Evolutionary conservation across 2,329 filamentous ascomycete species (phyloP), one percentile per base, ranked within the genome.

Genomic region (Exophiala oligosperma): DNA sequence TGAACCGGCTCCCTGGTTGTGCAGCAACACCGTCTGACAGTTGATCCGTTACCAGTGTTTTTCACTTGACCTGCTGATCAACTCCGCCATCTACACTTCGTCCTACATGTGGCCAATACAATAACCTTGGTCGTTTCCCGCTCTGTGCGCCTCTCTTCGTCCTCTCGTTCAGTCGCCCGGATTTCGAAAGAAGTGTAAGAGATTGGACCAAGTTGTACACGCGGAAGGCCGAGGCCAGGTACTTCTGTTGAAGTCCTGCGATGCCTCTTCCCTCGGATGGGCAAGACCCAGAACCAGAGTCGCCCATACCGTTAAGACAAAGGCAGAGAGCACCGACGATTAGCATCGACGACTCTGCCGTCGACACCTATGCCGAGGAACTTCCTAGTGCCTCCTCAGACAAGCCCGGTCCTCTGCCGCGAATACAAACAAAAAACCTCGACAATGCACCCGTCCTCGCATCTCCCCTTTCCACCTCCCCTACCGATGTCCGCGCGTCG

Each of bases 321-420:
- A 52, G 63, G 35, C 58, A 52, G 17, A 71, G 77, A 56, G 78
- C 78, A 5, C 81, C 81, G 23, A 83, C 81, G 9, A 84, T 83
- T 52, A 83, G 80, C 29, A 82, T 84, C 61, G 80, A 84, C 67
- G 83, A 81, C 23, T 81, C 81, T 57, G 78, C 80, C 54, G 78
- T 64, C 12, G 50, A 55, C 37, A 46, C 35, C 5, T 41, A 47
- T 11, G 35, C 54, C 14, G 52, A 61, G 38, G 52, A 60, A 9
- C 56, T 54, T 35, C 24, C 40, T 14, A 59, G 57, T 28, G 46
- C 61, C 4, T 49, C 40, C 17, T 60, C 73, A 52, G 73, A 70
- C 56, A 69, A 71, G 48, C 67, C 70, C 24, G 70, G 71, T 32
- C 69, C 72, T 17, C 67, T 73, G 17, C 64, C 74, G 32, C 76